Percentiles rank a stretch among this genome's conserved stretches.
phyloP scores from a whole-genome alignment of 208 protist genomes.

The Acanthamoeba polyphaga region DNA sequence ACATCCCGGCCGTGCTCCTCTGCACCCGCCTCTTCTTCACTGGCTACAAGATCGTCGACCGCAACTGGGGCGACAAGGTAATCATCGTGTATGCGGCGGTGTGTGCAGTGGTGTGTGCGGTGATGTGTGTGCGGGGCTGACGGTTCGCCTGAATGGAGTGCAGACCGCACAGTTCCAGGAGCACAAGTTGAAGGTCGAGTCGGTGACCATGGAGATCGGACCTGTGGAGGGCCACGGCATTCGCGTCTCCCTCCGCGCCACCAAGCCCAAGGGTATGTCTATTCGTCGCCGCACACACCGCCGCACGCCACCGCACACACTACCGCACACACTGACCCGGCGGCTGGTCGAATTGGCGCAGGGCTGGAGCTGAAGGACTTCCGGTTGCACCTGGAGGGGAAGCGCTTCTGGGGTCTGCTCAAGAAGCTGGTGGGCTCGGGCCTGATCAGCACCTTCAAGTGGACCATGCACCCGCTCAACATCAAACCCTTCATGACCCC shows the following conservation, averaged over 20 bases:
- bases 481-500: constrained; percentile 36
- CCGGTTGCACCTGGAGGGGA: constrained; percentile 12
- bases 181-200: constrained; percentile 33
- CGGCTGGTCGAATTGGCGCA: not conserved
- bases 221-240: constrained; percentile 59
- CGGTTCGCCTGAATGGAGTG: no score
- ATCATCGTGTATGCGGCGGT: not conserved
- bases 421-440: constrained; percentile 36
- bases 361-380: constrained; percentile 42
- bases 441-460: constrained; percentile 32
- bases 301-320: no score
- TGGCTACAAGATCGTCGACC: constrained; percentile 67
- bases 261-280: not conserved
- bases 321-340: no score
- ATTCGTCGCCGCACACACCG: no score
- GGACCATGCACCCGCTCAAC: constrained; percentile 53
- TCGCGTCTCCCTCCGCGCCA: not conserved
- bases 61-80: constrained; percentile 62
- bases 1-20: constrained; percentile 40
- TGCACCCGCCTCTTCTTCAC: constrained; percentile 29
- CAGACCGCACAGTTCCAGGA: not conserved
- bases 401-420: constrained; percentile 33
- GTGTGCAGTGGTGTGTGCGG: not conserved
- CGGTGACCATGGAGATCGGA: constrained; percentile 30
- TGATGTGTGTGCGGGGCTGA: not conserved